Percentiles rank a stretch among this genome's conserved stretches.
Evolutionary conservation across 1,139 yeast genomes (phyloP).

Genomic region (Sugiyamaella neomexicana): DNA sequence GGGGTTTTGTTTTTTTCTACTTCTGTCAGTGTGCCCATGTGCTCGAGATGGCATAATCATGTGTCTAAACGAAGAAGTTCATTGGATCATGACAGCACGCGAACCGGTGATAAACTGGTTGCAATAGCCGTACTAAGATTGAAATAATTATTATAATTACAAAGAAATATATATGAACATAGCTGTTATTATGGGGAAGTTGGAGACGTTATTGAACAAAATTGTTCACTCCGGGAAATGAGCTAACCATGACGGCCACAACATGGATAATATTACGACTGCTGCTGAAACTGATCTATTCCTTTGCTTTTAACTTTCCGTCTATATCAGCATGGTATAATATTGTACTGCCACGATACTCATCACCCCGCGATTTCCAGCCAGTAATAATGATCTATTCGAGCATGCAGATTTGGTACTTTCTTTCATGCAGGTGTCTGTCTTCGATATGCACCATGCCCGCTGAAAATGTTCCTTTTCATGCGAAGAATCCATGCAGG

Average conservation of each 20-base stretch:
- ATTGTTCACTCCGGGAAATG: too few species aligned
- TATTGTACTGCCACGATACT: not conserved
- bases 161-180: too few species aligned
- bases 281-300: too few species aligned
- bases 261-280: too few species aligned
- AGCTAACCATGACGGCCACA: too few species aligned
- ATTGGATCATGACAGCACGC: not conserved
- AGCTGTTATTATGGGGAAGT: too few species aligned
- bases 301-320: not conserved
- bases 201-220: too few species aligned
- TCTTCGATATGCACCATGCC: not conserved
- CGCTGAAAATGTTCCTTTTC: not conserved
- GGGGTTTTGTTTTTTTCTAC: too few species aligned
- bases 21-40: not conserved
- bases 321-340: not conserved
- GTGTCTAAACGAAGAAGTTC: slow-evolving; percentile 1
- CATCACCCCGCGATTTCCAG: slow-evolving; percentile 6
- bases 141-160: too few species aligned
- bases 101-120: not conserved
- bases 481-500: slow-evolving; percentile 2
- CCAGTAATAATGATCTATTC: slow-evolving; percentile 9
- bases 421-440: slow-evolving; percentile 5
- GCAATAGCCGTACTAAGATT: slow-evolving; percentile 1
- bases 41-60: not conserved
- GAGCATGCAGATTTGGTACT: slow-evolving; percentile 1